A percentile compares a stretch with the other conserved stretches of the same genome.
These are phyloP conservation scores for Malassezia yamatoensis DNA, from an alignment of 1,284 basidiomycete species.

Conservation along the genomic window DNA sequence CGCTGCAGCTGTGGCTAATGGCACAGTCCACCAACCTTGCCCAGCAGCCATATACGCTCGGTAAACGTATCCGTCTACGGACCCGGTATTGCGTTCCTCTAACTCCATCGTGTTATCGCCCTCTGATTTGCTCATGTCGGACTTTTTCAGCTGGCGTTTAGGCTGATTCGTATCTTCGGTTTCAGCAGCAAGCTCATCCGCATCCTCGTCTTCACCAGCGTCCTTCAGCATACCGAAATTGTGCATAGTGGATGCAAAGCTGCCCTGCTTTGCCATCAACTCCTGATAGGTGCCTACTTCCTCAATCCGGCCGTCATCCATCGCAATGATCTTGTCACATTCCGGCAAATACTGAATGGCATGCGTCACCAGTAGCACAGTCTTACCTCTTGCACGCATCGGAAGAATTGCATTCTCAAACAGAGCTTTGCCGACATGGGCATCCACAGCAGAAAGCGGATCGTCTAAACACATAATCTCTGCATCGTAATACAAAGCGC, in stretches of 20 bases:
- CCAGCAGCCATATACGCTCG: slow-evolving; percentile 60
- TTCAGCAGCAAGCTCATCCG: slow-evolving; percentile 16
- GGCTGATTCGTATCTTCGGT: slow-evolving; percentile 1
- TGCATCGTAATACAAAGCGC: slow-evolving; percentile 63
- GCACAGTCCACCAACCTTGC: slow-evolving; percentile 55
- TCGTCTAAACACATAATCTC: slow-evolving; percentile 63
- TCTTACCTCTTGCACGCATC: slow-evolving; percentile 26
- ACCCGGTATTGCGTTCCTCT: slow-evolving; percentile 45
- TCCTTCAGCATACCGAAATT: slow-evolving; percentile 15
- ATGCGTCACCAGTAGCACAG: slow-evolving; percentile 48
- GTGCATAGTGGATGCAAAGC: slow-evolving; percentile 51
- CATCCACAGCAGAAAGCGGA: slow-evolving; percentile 57
- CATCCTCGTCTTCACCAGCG: slow-evolving; percentile 5
- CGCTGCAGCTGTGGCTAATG: slow-evolving; percentile 56
- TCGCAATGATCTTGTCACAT: slow-evolving; percentile 58
- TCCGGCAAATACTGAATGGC: slow-evolving; percentile 56
- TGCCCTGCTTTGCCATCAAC: slow-evolving; percentile 53
- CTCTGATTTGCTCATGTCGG: slow-evolving; percentile 9
- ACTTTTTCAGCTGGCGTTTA: neutral
- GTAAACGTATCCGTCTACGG: slow-evolving; percentile 55
- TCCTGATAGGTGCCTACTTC: slow-evolving; percentile 60
- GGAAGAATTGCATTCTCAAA: slow-evolving; percentile 44
- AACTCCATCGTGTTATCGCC: slow-evolving; percentile 27
- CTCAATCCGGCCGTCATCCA: slow-evolving; percentile 61
- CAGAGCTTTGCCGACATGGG: slow-evolving; percentile 46